Evolutionary conservation across 1,284 basidiomycete genomes (phyloP), one percentile per base, ranked within the genome.

Genomic region (Leccinum griseonigrum): DNA sequence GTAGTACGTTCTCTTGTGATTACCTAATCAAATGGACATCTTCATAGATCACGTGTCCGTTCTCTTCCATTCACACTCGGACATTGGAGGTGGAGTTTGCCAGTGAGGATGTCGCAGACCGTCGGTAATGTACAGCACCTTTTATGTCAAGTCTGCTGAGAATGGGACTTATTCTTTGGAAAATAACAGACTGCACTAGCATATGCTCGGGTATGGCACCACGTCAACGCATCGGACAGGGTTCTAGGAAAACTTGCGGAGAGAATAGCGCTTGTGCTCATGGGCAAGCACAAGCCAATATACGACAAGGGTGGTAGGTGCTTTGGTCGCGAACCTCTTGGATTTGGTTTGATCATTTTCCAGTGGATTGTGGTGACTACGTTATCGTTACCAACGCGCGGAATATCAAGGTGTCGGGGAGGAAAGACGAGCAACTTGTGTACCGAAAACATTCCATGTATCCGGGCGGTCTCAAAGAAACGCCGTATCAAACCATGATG

Each of bases 251-350:
- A 95, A 78, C 85, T 98, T 6, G 95, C 97, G 6, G 90, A 93
- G 69, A 87, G 94, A 53, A 97, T 99, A 72, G 97, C 97, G 0
- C 85, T 92, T 61, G 93, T 95, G 29, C 83, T 99, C 60, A 98
- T 98, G 96, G 97, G 97, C 74, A 99, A 99, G 80, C 94, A 99
- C 78, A 99, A 99, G 76, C 97, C 97, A 18, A 94, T 97, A 57
- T 98, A 94, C 70, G 94, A 98, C 77, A 94, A 93, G 26, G 84
- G 88, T 68, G 86, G 95, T 94, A 68, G 64, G 87, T 78, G 3
- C 53, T n/a, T 4, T 57, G 0, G 3, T 18, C 26, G 9, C 31
- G 8, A 52, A 52, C 10, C 31, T 43, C 48, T 13, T 31, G 3
- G 54, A 10, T 22, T 29, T 54, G 46, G 34, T n/a, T 54, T 36